Evolutionary conservation across 2,329 filamentous ascomycete genomes (phyloP).

Genomic region (Emergomyces orientalis): DNA sequence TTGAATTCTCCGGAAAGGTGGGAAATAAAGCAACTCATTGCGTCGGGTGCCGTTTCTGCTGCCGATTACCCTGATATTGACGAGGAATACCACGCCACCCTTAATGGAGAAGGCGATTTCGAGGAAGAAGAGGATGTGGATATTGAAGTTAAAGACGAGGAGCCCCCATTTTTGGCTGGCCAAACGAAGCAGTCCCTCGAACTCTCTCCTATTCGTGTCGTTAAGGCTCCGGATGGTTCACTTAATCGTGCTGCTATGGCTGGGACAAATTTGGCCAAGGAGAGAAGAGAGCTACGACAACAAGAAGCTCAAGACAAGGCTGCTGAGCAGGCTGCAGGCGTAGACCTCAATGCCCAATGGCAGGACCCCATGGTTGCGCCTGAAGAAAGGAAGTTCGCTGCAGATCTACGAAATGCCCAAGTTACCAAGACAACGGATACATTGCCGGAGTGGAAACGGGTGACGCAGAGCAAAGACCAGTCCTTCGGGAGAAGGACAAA

Average conservation of each 20-base stretch:
- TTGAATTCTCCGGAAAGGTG: constrained; percentile 95
- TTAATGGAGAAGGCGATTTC: constrained; percentile 76
- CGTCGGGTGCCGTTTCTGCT: constrained; percentile 84
- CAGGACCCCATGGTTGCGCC: constrained; percentile 90
- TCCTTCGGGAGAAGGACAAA: constrained; percentile 77
- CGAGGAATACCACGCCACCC: constrained; percentile 81
- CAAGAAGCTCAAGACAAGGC: constrained; percentile 73
- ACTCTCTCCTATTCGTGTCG: constrained; percentile 86
- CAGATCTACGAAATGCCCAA: constrained; percentile 65
- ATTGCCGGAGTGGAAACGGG: constrained; percentile 87
- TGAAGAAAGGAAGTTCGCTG: constrained; percentile 78
- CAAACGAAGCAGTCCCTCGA: constrained; percentile 96
- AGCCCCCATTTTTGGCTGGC: constrained; percentile 88
- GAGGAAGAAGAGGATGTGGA: constrained; percentile 95
- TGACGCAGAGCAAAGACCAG: constrained; percentile 67
- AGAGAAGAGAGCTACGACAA: constrained; percentile 78
- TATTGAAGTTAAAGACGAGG: constrained; percentile 92
- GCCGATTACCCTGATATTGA: constrained; percentile 91
- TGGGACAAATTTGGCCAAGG: constrained; percentile 77
- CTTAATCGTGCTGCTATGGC: constrained; percentile 95
- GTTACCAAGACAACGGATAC: constrained; percentile 52
- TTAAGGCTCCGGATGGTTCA: constrained; percentile 96
- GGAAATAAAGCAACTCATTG: constrained; percentile 95
- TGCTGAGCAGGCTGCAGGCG: constrained; percentile 63
- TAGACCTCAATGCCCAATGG: constrained; percentile 86